Conservation (phyloP, 106 monocot genomes). For the Alisma plantagoaquatica region DNA sequence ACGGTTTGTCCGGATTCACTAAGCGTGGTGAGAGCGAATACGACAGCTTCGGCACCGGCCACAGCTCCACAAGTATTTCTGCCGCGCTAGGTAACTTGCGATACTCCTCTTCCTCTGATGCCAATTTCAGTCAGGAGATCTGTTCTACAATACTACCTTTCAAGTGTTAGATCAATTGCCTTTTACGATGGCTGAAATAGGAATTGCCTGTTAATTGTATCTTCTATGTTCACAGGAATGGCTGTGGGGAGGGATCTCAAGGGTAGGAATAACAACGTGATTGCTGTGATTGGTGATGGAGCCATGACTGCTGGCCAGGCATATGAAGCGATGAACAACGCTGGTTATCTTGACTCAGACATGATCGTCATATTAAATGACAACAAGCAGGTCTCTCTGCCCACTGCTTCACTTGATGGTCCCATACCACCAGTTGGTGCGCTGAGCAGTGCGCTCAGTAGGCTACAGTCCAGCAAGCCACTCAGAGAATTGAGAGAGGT, state of each 20-base stretch:
- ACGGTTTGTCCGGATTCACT: conserved; percentile 85
- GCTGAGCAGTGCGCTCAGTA: conserved; percentile 77
- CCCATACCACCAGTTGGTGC: conserved; percentile 88
- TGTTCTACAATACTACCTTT: too few relatives aligned
- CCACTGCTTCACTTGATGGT: conserved; percentile 86
- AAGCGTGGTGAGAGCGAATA: conserved; percentile 87
- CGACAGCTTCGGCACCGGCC: conserved; percentile 81
- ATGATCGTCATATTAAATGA: conserved; percentile 82
- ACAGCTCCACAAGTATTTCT: conserved; percentile 94
- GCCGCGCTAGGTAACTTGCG: conserved; percentile 64
- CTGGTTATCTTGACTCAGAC: conserved; percentile 84
- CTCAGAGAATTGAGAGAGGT: conserved; percentile 95
- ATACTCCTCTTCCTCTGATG: too few relatives aligned
- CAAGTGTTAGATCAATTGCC: too few relatives aligned
- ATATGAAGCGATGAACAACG: conserved; percentile 98
- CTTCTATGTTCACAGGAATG: too few relatives aligned
- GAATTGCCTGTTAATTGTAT: too few relatives aligned
- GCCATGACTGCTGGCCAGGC: conserved; percentile 98
- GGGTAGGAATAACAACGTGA: conserved; percentile 79
- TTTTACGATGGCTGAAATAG: too few relatives aligned
- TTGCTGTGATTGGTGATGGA: conserved; percentile 91
- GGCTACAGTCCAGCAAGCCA: conserved; percentile 80
- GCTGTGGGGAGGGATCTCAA: conserved; percentile 85
- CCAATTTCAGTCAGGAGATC: too few relatives aligned
- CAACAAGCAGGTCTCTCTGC: conserved; percentile 91